These are phyloP conservation scores for Lipomyces orientalis DNA, from an alignment of 805 yeast species.

Conservation along the genomic window DNA sequence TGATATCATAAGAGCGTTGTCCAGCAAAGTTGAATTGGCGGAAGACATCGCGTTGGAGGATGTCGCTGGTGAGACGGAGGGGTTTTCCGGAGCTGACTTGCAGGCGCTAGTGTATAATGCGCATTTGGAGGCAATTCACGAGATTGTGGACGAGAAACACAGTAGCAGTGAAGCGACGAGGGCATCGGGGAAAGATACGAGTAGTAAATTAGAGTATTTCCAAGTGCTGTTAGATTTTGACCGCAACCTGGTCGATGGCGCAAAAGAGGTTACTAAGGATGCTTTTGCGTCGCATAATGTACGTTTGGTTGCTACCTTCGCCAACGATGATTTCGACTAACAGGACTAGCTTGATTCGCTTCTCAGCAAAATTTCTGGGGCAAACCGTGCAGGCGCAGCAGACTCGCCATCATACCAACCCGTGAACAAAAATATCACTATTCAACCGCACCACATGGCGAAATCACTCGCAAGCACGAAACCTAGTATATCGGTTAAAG, in stretches of 20 bases:
- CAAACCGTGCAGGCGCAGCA: neutral
- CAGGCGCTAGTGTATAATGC: conserved; percentile 94
- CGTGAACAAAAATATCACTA: conserved; percentile 48
- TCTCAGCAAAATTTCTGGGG: neutral
- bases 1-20: conserved; percentile 64
- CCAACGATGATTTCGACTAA: neutral
- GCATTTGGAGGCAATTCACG: conserved; percentile 77
- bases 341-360: neutral
- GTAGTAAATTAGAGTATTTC: conserved; percentile 8
- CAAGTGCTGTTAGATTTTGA: neutral
- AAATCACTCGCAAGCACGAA: conserved; percentile 76
- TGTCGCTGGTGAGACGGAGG: conserved; percentile 67
- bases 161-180: neutral
- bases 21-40: conserved; percentile 63
- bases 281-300: neutral
- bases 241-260: neutral
- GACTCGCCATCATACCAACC: neutral
- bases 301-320: neutral
- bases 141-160: conserved; percentile 48
- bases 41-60: conserved; percentile 53
- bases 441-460: conserved; percentile 60
- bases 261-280: neutral
- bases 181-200: neutral
- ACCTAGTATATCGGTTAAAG: conserved; percentile 84
- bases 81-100: conserved; percentile 93